Conservation (phyloP, 345 rosid species). For the Jatropha curcas region DNA sequence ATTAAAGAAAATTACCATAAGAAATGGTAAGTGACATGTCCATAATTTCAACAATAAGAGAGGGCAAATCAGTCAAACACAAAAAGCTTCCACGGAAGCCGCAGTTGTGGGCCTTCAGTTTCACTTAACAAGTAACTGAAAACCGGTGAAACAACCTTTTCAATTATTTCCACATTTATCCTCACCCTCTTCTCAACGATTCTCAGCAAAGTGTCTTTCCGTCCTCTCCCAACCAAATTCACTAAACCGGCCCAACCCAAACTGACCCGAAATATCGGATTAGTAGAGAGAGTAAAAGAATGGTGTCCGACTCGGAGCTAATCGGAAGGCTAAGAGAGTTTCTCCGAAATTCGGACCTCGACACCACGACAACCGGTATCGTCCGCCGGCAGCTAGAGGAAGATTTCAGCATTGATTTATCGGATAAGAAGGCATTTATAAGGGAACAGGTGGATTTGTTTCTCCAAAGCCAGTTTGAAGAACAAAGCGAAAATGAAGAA, state of each 20-base stretch:
- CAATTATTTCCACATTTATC: slow-evolving; percentile 13
- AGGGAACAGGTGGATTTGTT: slow-evolving; percentile 51
- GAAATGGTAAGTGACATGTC: neutral
- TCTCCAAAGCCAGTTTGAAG: slow-evolving; percentile 38
- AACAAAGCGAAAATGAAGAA: slow-evolving; percentile 14
- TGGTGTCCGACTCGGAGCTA: slow-evolving; percentile 52
- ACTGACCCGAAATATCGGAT: slow-evolving; percentile 2
- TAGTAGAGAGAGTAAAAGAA: no score
- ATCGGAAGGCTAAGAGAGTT: slow-evolving; percentile 39
- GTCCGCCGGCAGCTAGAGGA: slow-evolving; percentile 46
- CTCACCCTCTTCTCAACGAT: neutral
- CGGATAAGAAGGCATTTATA: slow-evolving; percentile 45
- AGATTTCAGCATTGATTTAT: slow-evolving; percentile 48
- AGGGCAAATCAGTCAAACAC: neutral
- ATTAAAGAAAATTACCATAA: no score
- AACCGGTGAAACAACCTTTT: slow-evolving; percentile 26
- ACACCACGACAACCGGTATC: slow-evolving; percentile 45
- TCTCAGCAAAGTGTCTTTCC: neutral
- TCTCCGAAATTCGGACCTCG: slow-evolving; percentile 43
- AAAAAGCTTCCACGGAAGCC: neutral
- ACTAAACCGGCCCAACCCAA: neutral
- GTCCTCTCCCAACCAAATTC: neutral
- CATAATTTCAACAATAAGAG: neutral
- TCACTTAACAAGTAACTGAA: slow-evolving; percentile 16
- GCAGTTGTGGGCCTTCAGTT: neutral